A percentile compares a stretch with the other conserved stretches of the same genome.
Conservation (phyloP, 345 rosid genomes). For the Brassica juncea region DNA sequence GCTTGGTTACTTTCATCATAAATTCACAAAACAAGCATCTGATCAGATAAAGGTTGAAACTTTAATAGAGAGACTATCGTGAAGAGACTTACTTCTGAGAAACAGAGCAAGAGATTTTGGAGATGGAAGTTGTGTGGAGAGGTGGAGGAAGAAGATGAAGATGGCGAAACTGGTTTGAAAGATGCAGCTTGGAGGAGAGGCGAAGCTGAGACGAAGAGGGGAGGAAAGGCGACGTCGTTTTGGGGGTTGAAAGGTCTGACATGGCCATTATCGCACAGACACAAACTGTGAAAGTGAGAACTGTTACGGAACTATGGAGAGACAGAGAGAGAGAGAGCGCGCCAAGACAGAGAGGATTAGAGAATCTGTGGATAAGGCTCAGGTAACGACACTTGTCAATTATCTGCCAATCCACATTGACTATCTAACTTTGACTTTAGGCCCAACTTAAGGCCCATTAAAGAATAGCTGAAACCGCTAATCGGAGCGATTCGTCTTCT, state of each 20-base stretch:
- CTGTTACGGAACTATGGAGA: not conserved
- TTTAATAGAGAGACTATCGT: not conserved
- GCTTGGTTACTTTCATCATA: conserved; percentile 39
- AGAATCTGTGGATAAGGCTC: conserved; percentile 49
- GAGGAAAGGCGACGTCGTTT: conserved; percentile 44
- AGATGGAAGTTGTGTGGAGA: conserved; percentile 36
- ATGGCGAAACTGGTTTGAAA: conserved; percentile 51
- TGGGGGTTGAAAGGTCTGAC: conserved; percentile 64
- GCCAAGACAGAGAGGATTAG: conserved; percentile 29
- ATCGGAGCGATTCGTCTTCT: conserved; percentile 27
- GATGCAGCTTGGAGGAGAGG: conserved; percentile 50
- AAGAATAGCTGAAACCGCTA: not conserved
- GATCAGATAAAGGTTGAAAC: conserved; percentile 4
- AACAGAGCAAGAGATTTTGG: conserved; percentile 73
- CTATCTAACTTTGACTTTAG: conserved; percentile 11
- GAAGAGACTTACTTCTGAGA: conserved; percentile 49
- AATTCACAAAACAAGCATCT: not conserved
- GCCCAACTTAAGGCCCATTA: conserved; percentile 32
- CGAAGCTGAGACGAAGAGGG: conserved; percentile 60
- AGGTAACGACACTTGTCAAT: conserved; percentile 61
- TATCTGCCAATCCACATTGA: conserved; percentile 37
- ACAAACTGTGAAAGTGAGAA: conserved; percentile 32
- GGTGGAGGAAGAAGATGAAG: conserved; percentile 44
- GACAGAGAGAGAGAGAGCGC: conserved; percentile 22
- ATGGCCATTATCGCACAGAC: conserved; percentile 59